Percentiles rank a stretch among this genome's conserved stretches.
phyloP scores from a whole-genome alignment of 2,329 filamentous ascomycete genomes.

The Penicillium sp. region DNA sequence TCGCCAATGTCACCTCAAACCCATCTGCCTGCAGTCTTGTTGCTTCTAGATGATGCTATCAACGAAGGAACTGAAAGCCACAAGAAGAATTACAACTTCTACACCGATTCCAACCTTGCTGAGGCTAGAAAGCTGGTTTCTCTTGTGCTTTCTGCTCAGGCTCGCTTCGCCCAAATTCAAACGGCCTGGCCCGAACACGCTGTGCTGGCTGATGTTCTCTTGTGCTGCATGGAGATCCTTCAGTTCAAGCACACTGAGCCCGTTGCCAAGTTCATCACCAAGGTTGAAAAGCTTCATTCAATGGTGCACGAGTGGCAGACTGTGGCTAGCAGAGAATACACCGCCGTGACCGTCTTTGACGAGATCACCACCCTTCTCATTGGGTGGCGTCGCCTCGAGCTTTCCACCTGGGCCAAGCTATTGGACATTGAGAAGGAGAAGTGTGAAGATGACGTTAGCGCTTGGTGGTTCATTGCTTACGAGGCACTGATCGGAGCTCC shows the following conservation, averaged over 20 bases:
- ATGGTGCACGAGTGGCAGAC: constrained; percentile 93
- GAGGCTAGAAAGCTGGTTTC: constrained; percentile 74
- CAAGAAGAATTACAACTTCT: constrained; percentile 75
- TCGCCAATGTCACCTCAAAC: constrained; percentile 45
- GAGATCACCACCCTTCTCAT: constrained; percentile 79
- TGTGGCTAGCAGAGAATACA: constrained; percentile 80
- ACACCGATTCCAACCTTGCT: constrained; percentile 73
- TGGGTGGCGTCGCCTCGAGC: constrained; percentile 84
- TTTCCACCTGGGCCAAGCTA: constrained; percentile 87
- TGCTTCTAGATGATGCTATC: constrained; percentile 66
- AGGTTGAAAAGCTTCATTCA: constrained; percentile 82
- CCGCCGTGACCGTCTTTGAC: constrained; percentile 70
- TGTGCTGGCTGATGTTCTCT: constrained; percentile 76
- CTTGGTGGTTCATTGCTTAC: constrained; percentile 97
- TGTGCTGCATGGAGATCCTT: constrained; percentile 73
- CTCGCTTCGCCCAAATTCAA: constrained; percentile 71
- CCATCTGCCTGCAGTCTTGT: constrained; percentile 67
- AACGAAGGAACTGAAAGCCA: constrained; percentile 49
- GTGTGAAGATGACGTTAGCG: constrained; percentile 74
- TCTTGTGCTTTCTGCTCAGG: constrained; percentile 68
- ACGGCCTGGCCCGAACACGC: constrained; percentile 70
- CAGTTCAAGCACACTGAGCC: constrained; percentile 78
- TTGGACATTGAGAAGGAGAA: constrained; percentile 81
- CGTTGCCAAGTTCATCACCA: constrained; percentile 80
- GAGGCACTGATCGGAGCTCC: constrained; percentile 81